Base-by-base conservation (phyloP, 2,329 filamentous ascomycete species). In the Zasmidium cellare region DNA sequence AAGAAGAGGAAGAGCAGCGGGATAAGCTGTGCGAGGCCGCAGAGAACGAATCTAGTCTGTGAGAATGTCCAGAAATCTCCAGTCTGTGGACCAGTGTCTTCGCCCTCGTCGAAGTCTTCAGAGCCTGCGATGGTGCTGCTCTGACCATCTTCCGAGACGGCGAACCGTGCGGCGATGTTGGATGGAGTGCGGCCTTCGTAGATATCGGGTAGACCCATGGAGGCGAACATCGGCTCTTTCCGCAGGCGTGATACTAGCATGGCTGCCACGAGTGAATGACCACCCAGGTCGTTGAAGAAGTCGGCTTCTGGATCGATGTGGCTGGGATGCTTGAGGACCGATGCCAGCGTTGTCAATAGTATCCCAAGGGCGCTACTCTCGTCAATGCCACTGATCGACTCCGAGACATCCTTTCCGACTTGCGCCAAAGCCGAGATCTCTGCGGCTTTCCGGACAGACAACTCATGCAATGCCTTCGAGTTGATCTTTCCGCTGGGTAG, bases 281-380 rank as follows among this genome's bases (percentile, higher is more conserved):
- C 89, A 60, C 90, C 90, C 45, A 87, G 76, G 56, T 92, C 88
- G 67, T 92, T 91, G 76, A 92, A 93, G 52, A 80, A 78, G 45
- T 82, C 79, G 6, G 62, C 53, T 16, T 83, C 77, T 0, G 81
- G 79, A 64, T 71, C 76, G 68, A 25, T 76, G 72, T 20, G 72
- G 16, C 55, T 60, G 66, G 60, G 59, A 53, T 65, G 59, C 73
- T n/a, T 82, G 82, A 48, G 82, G 78, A 58, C 79, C 80, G 45
- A 25, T n/a, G 44, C 20, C 55, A 64, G 18, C 3, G 52, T 55
- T 3, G 23, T 57, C 25, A 64, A 22, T 2, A 65, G 28, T 1
- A 66, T 23, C 14, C 49, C 41, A 1, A 66, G 52, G 0, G 59
- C 49, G n/a, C 53, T 59, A 41, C 24, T 54, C n/a, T 46, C 50